Base-by-base conservation (phyloP, 192 early-diverging fungal genomes). In the Radiomyces spectabilis region DNA sequence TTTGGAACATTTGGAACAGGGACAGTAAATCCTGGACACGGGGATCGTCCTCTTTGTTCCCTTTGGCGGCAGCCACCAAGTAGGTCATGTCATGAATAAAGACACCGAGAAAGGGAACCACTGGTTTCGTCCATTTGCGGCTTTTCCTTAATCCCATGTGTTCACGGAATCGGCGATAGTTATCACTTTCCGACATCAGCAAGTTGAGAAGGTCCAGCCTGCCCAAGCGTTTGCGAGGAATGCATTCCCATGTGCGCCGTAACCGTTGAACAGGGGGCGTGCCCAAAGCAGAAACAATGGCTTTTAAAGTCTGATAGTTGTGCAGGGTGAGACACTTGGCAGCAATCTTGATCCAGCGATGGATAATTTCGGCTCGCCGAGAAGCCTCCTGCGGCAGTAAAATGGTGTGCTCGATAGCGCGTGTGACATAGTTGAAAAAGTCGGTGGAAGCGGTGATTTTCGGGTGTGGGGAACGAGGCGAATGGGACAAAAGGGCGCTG, bases 71-170 rank as follows among this genome's bases (percentile, higher is more conserved):
- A 0, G 83, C 84, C 8, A 82, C 47, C 33, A 88, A 61, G 59
- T 88, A 90, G 0, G 85, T 86, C 29, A 82, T 73, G 49, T 90
- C 87, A 55, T 87, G 85, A 29, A 88, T 82, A 61, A 85, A 81
- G 3, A 85, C 74, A n/a, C 87, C 87, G 16, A 90, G 44, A 62
- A 83, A 90, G 4, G 87, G 87, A 12, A 90, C 77, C 32, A 74
- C 76, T 1, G 87, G 85, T 41, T 80, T 65, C 61, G 69, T 42
- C 21, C 29, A 47, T n/a, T 57, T 10, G 35, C 18, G 41, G 9
- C 4, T 43, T 47, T 47, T 27, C 45, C 22, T 7, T 13, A 47
- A 30, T 12, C 53, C 61, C 55, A 83, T 69, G 54, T 61, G 76
- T 45, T 78, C 76, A 6, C 86, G 61, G 60, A 85, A 86, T 39